phyloP scores from a whole-genome alignment of 768 basidiomycete species.

The Pseudohyphozyma bogoriensis region DNA sequence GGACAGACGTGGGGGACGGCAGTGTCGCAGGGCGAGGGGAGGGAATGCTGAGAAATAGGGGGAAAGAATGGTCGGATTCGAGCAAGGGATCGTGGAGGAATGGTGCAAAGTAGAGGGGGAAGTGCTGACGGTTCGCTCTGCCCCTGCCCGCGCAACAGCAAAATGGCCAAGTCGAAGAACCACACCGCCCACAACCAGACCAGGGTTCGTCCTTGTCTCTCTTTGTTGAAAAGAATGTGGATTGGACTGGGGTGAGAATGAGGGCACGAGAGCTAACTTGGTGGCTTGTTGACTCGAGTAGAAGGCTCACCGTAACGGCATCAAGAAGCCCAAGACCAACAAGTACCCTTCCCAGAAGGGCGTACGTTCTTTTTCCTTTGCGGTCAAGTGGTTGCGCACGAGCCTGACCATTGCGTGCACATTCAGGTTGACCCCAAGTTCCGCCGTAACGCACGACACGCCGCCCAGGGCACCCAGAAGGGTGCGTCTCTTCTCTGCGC shows the following conservation, averaged over 20 bases:
- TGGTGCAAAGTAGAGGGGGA: no score
- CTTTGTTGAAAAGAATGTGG: no score
- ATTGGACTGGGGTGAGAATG: not conserved
- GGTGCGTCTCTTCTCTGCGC: not conserved
- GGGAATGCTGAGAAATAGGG: no score
- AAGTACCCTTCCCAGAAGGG: slow-evolving; percentile 75
- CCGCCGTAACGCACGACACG: slow-evolving; percentile 29
- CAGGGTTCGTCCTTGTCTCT: slow-evolving; percentile 9
- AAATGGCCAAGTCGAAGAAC: slow-evolving; percentile 98
- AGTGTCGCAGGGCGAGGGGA: no score
- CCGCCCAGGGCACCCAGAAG: slow-evolving; percentile 24
- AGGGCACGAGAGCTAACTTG: not conserved
- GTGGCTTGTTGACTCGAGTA: not conserved
- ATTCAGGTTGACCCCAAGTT: slow-evolving; percentile 31
- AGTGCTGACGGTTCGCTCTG: no score
- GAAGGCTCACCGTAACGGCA: slow-evolving; percentile 97
- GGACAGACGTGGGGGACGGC: no score
- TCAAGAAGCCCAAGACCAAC: slow-evolving; percentile 67
- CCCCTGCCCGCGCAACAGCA: slow-evolving; percentile 6
- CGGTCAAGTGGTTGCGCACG: no score
- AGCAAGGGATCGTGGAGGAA: no score
- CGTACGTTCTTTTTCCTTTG: slow-evolving; percentile 54
- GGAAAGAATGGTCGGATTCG: no score
- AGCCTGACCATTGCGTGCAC: not conserved
- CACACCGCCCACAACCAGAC: slow-evolving; percentile 32